Conservation (phyloP, 768 basidiomycete genomes). For the Suillus luteus region DNA sequence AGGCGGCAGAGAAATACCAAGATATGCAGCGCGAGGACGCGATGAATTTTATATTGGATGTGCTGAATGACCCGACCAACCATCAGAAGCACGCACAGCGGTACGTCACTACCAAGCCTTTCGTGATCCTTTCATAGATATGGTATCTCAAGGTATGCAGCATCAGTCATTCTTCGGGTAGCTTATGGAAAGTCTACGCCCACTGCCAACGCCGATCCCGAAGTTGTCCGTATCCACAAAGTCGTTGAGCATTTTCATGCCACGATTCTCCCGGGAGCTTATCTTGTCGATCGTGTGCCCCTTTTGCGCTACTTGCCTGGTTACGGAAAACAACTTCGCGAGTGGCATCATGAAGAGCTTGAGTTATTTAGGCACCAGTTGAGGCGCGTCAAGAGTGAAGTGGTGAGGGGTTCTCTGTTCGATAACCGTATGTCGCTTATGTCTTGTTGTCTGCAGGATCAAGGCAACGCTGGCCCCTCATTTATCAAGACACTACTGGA, state of each 20-base stretch:
- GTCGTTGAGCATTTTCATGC: constrained; percentile 24
- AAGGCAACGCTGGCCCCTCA: constrained; percentile 21
- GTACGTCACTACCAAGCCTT: constrained; percentile 12
- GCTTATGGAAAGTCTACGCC: constrained; percentile 30
- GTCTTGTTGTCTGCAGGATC: constrained; percentile 10
- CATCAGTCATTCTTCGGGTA: constrained; percentile 24
- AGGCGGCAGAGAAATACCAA: constrained; percentile 45
- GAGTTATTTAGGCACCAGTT: constrained; percentile 48
- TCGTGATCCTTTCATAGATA: neutral
- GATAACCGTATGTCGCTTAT: neutral
- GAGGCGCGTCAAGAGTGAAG: constrained; percentile 41
- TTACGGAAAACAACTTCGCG: constrained; percentile 52
- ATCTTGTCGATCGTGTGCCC: constrained; percentile 36
- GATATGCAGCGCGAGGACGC: constrained; percentile 43
- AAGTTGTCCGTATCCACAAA: constrained; percentile 21
- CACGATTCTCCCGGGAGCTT: constrained; percentile 35
- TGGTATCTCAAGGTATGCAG: constrained; percentile 22
- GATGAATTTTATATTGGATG: constrained; percentile 19
- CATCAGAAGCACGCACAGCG: constrained; percentile 19
- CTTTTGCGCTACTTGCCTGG: constrained; percentile 51
- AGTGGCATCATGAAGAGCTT: constrained; percentile 54
- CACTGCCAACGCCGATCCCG: constrained; percentile 17
- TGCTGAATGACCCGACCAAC: constrained; percentile 20
- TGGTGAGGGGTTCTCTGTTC: constrained; percentile 30
- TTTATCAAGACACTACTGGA: constrained; percentile 58